Conservation (phyloP, 2,329 filamentous ascomycete species). For the Mollisia scopiformis region DNA sequence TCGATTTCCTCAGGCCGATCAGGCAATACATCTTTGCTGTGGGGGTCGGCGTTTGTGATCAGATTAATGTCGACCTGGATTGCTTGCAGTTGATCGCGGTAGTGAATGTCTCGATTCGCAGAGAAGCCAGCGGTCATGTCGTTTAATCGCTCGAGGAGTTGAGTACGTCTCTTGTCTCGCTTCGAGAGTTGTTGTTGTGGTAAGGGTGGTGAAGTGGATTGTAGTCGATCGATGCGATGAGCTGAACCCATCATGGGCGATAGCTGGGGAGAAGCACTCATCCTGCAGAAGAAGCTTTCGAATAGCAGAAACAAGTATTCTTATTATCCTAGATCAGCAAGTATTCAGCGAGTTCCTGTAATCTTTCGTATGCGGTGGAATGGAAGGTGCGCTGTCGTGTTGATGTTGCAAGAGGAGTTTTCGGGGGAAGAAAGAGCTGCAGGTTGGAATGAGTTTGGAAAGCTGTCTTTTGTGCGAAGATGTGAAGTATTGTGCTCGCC, state of each 20-base stretch:
- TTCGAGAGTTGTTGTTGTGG: conserved; percentile 60
- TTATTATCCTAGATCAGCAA: background rate
- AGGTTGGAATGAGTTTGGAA: background rate
- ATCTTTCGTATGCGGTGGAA: background rate
- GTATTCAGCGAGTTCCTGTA: background rate
- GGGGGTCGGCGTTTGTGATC: conserved; percentile 83
- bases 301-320: background rate
- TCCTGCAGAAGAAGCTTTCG: conserved; percentile 21
- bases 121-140: conserved; percentile 78
- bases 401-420: background rate
- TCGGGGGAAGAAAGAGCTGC: background rate
- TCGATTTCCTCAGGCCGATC: conserved; percentile 48
- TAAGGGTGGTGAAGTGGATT: conserved; percentile 35
- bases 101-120: conserved; percentile 80
- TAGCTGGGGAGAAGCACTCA: conserved; percentile 35
- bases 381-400: background rate
- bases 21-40: conserved; percentile 70
- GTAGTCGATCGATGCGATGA: conserved; percentile 31
- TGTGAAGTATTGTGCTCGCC: background rate
- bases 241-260: conserved; percentile 32
- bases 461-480: no score
- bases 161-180: conserved; percentile 85
- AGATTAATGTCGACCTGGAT: conserved; percentile 90
- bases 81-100: conserved; percentile 86
- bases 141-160: conserved; percentile 77